Evolutionary conservation across 148 eudicot genomes (phyloP).

Genomic region (Euryodendron excelsum): DNA sequence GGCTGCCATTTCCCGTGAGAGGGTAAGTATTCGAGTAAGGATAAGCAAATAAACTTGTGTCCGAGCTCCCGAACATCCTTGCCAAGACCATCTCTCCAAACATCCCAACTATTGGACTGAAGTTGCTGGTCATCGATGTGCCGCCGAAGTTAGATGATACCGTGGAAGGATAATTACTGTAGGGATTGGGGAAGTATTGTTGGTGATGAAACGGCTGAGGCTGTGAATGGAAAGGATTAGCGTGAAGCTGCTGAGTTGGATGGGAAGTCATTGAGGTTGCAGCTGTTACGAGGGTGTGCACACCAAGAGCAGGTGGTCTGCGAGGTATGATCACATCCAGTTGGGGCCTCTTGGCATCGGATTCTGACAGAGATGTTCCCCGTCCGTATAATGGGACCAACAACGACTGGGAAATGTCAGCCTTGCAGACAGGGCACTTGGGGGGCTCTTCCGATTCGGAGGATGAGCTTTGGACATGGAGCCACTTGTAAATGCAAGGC

Average conservation of each 20-base stretch:
- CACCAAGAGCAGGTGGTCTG: slow-evolving; percentile 50
- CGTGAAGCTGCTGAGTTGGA: slow-evolving; percentile 23
- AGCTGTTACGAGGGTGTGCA: slow-evolving; percentile 16
- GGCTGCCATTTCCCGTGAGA: slow-evolving; percentile 26
- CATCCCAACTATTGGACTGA: slow-evolving; percentile 57
- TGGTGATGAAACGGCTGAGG: slow-evolving; percentile 32
- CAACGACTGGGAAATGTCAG: slow-evolving; percentile 55
- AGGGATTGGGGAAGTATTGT: slow-evolving; percentile 29
- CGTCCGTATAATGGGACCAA: slow-evolving; percentile 77
- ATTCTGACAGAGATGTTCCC: slow-evolving; percentile 37
- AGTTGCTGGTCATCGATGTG: slow-evolving; percentile 37
- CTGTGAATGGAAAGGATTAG: slow-evolving; percentile 30
- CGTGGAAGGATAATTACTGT: slow-evolving; percentile 32
- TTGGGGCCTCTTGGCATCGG: slow-evolving; percentile 32
- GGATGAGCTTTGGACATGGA: slow-evolving; percentile 52
- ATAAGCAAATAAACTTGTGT: slow-evolving; percentile 41
- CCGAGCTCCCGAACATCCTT: slow-evolving; percentile 62
- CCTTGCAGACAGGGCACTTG: slow-evolving; percentile 82
- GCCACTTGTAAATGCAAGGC: slow-evolving; percentile 91
- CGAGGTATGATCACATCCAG: slow-evolving; percentile 41
- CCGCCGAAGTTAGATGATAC: slow-evolving; percentile 35
- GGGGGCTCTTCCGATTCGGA: slow-evolving; percentile 40
- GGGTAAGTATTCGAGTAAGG: slow-evolving; percentile 49
- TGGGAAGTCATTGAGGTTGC: slow-evolving; percentile 17
- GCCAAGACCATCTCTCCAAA: slow-evolving; percentile 71